Conservation (phyloP, 306 rosid genomes). For the Bauhinia variegata region DNA sequence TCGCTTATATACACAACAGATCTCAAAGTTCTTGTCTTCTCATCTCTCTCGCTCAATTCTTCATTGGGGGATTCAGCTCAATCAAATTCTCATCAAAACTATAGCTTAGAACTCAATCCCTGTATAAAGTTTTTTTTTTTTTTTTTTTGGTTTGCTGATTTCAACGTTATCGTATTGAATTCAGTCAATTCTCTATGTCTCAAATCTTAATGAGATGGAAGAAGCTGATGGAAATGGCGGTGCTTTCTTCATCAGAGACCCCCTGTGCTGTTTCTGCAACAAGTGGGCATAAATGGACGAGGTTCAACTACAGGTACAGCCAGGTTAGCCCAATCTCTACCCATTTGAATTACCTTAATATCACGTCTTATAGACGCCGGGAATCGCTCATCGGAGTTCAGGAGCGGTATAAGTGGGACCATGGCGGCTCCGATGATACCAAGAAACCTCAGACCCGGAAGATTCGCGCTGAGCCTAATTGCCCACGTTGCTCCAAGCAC, state of each 20-base stretch:
- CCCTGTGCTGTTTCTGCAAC: constrained; percentile 8
- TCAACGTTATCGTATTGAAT: constrained; percentile 17
- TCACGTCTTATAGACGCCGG: constrained; percentile 52
- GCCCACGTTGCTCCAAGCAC: constrained; percentile 86
- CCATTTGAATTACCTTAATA: constrained; percentile 51
- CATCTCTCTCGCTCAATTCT: neutral
- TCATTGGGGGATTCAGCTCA: constrained; percentile 22
- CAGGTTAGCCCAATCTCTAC: constrained; percentile 57
- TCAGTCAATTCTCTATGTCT: constrained; percentile 44
- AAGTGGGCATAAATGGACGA: constrained; percentile 22
- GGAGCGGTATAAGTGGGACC: constrained; percentile 91
- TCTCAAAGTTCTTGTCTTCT: neutral
- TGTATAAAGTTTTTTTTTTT: neutral
- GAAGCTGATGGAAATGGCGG: constrained; percentile 49
- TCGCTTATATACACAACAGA: neutral
- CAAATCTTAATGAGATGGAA: constrained; percentile 69
- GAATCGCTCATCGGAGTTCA: constrained; percentile 65
- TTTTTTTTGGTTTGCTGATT: neutral
- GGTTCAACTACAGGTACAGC: constrained; percentile 42
- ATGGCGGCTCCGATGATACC: constrained; percentile 72
- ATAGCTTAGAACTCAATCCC: neutral
- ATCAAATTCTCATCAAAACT: neutral
- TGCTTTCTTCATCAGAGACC: constrained; percentile 34
- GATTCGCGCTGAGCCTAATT: constrained; percentile 88
- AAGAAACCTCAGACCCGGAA: constrained; percentile 51